Evolutionary conservation across 768 basidiomycete genomes (phyloP), one percentile per base, ranked within the genome.

Genomic region (Hebeloma cylindrosporum): DNA sequence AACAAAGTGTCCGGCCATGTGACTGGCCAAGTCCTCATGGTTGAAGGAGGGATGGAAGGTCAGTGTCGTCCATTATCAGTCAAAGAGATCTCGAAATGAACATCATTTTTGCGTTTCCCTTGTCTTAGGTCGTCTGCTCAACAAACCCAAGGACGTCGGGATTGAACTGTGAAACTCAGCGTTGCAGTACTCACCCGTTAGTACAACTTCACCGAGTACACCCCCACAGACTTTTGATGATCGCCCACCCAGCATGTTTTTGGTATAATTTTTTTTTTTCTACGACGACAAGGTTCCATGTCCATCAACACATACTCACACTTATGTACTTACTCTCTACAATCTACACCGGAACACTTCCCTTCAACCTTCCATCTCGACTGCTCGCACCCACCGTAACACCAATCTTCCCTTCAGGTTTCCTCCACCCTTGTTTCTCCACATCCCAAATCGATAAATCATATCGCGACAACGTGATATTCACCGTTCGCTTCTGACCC

Each of bases 31-130:
- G 75, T 82, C 5, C 56, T 86, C 21, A 84, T 86, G 80, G 72
- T 88, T 5, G 76, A 78, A 34, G 87, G 86, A 2, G 87, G 87
- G 2, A 87, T 88, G 86, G 87, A 89, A 72, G 87, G 87, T 68
- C 28, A 58, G 46, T 53, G 18, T 4, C 27, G 32, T 23, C 29
- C 3, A 33, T 20, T 9, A n/a, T 40, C 5, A 9, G 20, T 41
- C 13, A 38, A 25, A 32, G 45, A 28, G 7, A 7, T 8, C 13
- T n/a, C 13, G 5, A 50, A 40, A 22, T 23, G 47, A 37, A 51
- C 33, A 16, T 43, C 10, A 21, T 27, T 10, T 31, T 27, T 35
- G 16, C 20, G 16, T 17, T 30, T 17, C 26, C 32, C 14, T 28
- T 1, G 28, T 35, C 32, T 13, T 43, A 67, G 65, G 66, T 43